phyloP scores from a whole-genome alignment of 2,329 filamentous ascomycete species.

The Aspergillus fructus region DNA sequence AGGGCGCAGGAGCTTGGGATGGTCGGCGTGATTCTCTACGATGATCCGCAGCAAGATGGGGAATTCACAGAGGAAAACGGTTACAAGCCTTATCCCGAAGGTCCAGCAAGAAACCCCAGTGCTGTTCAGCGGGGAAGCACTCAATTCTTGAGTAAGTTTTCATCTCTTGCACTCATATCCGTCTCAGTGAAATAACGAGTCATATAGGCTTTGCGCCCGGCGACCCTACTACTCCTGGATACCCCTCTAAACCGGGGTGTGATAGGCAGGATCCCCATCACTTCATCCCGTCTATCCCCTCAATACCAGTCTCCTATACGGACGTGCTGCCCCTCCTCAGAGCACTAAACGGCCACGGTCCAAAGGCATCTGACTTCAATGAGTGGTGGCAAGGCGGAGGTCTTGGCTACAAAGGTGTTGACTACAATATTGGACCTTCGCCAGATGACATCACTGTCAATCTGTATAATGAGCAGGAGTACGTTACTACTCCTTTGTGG shows the following conservation, averaged over 20 bases:
- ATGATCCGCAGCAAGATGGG: slow-evolving; percentile 86
- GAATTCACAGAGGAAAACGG: slow-evolving; percentile 79
- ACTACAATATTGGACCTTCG: slow-evolving; percentile 83
- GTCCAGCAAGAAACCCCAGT: slow-evolving; percentile 82
- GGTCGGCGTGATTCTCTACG: slow-evolving; percentile 81
- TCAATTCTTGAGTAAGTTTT: slow-evolving; percentile 71
- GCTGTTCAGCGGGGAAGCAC: slow-evolving; percentile 87
- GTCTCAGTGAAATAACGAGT: background rate
- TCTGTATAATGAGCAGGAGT: slow-evolving; percentile 75
- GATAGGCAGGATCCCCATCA: slow-evolving; percentile 70
- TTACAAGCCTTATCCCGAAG: slow-evolving; percentile 74
- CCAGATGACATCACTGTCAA: slow-evolving; percentile 71
- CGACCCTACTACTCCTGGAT: slow-evolving; percentile 89
- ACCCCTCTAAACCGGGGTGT: slow-evolving; percentile 86
- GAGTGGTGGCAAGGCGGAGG: slow-evolving; percentile 72
- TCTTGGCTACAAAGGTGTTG: slow-evolving; percentile 73
- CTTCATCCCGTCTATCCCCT: slow-evolving; percentile 80
- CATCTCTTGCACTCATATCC: background rate
- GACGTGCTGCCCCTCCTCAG: slow-evolving; percentile 87
- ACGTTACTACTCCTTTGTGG: slow-evolving; percentile 80
- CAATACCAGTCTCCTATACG: slow-evolving; percentile 82
- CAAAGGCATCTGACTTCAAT: slow-evolving; percentile 71
- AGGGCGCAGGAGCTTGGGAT: slow-evolving; percentile 87
- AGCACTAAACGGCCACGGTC: slow-evolving; percentile 85
- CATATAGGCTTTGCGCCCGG: slow-evolving; percentile 57